These are phyloP conservation scores for Themeda triandra DNA, from an alignment of 176 grass and related monocot species.

Conservation along the genomic window DNA sequence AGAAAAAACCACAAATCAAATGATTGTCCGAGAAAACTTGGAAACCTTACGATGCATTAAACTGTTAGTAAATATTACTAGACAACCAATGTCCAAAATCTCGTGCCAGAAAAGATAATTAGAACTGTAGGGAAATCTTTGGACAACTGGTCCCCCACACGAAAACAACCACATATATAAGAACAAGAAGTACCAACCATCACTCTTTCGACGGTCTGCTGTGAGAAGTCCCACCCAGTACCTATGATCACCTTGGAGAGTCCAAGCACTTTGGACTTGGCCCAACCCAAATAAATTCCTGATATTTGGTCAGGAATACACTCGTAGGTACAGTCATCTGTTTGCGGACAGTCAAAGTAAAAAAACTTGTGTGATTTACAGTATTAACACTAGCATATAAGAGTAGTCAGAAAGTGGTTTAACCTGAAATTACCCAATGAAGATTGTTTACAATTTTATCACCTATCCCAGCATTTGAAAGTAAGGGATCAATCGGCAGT, in stretches of 20 bases:
- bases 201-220: slow-evolving; percentile 39
- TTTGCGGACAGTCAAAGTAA: slow-evolving; percentile 18
- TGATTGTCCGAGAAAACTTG: not conserved
- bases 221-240: slow-evolving; percentile 76
- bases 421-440: slow-evolving; percentile 52
- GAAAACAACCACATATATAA: slow-evolving; percentile 9
- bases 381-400: not conserved
- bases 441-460: slow-evolving; percentile 30
- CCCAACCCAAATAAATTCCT: slow-evolving; percentile 84
- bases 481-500: slow-evolving; percentile 68
- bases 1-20: slow-evolving; percentile 11
- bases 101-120: not conserved
- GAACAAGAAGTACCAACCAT: slow-evolving; percentile 42
- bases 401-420: not conserved
- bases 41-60: not conserved
- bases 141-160: not conserved
- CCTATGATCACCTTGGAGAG: slow-evolving; percentile 50
- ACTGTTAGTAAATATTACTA: not conserved
- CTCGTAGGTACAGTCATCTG: slow-evolving; percentile 58
- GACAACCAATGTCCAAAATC: not conserved
- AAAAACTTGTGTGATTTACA: not conserved
- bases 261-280: slow-evolving; percentile 46
- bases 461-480: slow-evolving; percentile 30
- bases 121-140: not conserved
- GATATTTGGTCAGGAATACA: slow-evolving; percentile 69